These are phyloP conservation scores for Komagataella pastoris DNA, from an alignment of 805 yeast species.

Conservation along the genomic window DNA sequence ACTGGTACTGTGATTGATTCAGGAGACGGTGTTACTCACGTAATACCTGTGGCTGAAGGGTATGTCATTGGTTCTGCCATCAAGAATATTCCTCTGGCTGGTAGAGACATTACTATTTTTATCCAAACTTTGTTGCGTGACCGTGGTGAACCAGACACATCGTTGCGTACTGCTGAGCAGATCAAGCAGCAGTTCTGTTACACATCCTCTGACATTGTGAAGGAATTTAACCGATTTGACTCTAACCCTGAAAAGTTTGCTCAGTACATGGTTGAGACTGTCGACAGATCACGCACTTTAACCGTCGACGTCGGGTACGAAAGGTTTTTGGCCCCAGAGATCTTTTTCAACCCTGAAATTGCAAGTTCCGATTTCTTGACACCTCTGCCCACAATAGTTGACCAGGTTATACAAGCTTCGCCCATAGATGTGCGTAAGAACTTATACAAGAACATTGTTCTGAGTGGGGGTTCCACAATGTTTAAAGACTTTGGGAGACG, in stretches of 20 bases:
- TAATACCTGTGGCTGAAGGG: slow-evolving; percentile 98
- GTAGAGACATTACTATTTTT: slow-evolving; percentile 91
- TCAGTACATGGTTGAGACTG: slow-evolving; percentile 78
- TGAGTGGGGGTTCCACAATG: slow-evolving; percentile 98
- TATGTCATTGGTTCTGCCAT: slow-evolving; percentile 96
- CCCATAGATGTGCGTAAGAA: slow-evolving; percentile 98
- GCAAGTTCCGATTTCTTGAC: slow-evolving; percentile 91
- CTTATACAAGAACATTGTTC: slow-evolving; percentile 85
- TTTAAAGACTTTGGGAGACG: slow-evolving; percentile 97
- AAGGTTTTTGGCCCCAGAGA: slow-evolving; percentile 97
- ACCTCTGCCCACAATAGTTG: slow-evolving; percentile 93
- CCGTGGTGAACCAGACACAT: slow-evolving; percentile 91
- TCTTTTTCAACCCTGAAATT: slow-evolving; percentile 95
- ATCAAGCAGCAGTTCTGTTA: slow-evolving; percentile 96
- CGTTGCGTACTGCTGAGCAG: slow-evolving; percentile 89
- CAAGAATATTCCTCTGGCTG: slow-evolving; percentile 96
- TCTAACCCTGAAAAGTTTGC: slow-evolving; percentile 90
- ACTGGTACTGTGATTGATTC: slow-evolving; percentile 98
- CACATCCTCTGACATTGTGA: slow-evolving; percentile 94
- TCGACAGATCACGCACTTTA: slow-evolving; percentile 46
- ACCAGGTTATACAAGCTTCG: slow-evolving; percentile 84
- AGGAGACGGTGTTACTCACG: slow-evolving; percentile 99
- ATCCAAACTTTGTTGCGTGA: slow-evolving; percentile 91
- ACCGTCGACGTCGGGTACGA: slow-evolving; percentile 93
- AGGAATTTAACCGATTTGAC: slow-evolving; percentile 90